phyloP scores from a whole-genome alignment of 352 stramenopile genomes.

The Pythium graminicola region DNA sequence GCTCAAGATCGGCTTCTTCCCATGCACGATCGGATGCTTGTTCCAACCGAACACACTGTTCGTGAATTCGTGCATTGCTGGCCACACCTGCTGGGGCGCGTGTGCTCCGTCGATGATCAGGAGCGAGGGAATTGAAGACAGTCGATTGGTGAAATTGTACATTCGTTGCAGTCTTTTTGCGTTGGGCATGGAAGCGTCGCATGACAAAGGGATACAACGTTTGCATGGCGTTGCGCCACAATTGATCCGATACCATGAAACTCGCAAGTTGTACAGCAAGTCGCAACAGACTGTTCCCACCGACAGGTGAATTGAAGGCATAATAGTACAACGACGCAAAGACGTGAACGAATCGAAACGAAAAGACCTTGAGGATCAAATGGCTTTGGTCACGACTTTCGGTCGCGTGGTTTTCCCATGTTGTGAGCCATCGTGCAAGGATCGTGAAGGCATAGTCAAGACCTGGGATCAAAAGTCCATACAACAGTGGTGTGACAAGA shows the following conservation, averaged over 20 bases:
- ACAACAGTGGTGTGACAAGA: slow-evolving; percentile 77
- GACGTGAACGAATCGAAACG: slow-evolving; percentile 96
- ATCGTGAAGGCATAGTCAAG: slow-evolving; percentile 80
- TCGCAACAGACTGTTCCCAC: slow-evolving; percentile 66
- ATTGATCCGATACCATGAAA: slow-evolving; percentile 92
- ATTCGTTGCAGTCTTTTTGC: slow-evolving; percentile 56
- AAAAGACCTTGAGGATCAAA: slow-evolving; percentile 98
- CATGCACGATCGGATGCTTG: slow-evolving; percentile 75
- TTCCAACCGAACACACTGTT: slow-evolving; percentile 74
- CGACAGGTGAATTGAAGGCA: slow-evolving; percentile 55
- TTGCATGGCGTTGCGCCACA: slow-evolving; percentile 92
- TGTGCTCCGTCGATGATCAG: neutral
- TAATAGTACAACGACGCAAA: slow-evolving; percentile 97
- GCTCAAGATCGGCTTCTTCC: slow-evolving; percentile 87
- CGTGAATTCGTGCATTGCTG: slow-evolving; percentile 57
- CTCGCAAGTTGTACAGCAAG: slow-evolving; percentile 90
- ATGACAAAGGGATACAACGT: slow-evolving; percentile 73
- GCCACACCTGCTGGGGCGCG: neutral
- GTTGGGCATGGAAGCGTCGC: slow-evolving; percentile 33
- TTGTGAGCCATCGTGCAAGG: slow-evolving; percentile 86
- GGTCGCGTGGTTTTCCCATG: slow-evolving; percentile 92
- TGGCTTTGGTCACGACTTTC: slow-evolving; percentile 80
- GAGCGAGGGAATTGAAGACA: slow-evolving; percentile 36
- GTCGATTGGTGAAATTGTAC: slow-evolving; percentile 53
- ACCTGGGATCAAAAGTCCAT: slow-evolving; percentile 77